These are phyloP conservation scores for Brassica cretica DNA, from an alignment of 345 rosid genomes.

Conservation along the genomic window DNA sequence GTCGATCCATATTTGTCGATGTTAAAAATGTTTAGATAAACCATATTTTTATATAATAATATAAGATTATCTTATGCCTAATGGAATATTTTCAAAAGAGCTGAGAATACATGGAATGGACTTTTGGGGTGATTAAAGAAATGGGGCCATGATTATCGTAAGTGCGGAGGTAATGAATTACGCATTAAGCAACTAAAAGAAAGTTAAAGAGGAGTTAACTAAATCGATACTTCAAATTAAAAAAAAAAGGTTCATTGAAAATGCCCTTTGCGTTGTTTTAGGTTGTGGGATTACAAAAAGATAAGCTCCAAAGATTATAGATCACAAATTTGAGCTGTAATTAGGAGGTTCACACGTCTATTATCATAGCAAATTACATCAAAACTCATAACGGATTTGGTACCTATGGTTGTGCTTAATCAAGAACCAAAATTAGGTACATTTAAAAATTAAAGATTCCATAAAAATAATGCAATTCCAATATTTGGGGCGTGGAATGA, in stretches of 20 bases:
- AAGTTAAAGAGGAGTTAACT: conserved; percentile 13
- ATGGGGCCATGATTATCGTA: conserved; percentile 30
- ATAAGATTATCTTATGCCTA: conserved; percentile 26
- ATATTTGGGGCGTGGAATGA: not conserved
- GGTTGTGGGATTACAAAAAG: conserved; percentile 11
- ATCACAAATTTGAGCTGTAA: not conserved
- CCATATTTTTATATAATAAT: not conserved
- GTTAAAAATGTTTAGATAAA: not conserved
- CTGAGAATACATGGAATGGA: conserved; percentile 30
- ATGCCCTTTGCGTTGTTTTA: not conserved
- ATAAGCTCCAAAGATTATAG: conserved; percentile 17
- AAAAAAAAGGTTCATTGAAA: not conserved
- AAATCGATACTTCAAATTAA: not conserved
- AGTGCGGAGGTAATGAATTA: conserved; percentile 33
- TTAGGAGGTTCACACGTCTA: conserved; percentile 26
- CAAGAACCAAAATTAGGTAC: conserved; percentile 16
- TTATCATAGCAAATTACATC: conserved; percentile 18
- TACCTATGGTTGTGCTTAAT: conserved; percentile 19
- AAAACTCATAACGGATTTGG: not conserved
- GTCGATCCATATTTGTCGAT: not conserved
- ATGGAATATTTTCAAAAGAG: conserved; percentile 29
- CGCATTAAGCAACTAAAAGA: conserved; percentile 24
- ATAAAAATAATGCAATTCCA: not conserved
- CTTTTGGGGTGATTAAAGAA: conserved; percentile 32
- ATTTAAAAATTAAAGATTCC: not conserved